These are phyloP conservation scores for Oryza glaberrima DNA, from an alignment of 176 grass and related monocot species.

Conservation along the genomic window DNA sequence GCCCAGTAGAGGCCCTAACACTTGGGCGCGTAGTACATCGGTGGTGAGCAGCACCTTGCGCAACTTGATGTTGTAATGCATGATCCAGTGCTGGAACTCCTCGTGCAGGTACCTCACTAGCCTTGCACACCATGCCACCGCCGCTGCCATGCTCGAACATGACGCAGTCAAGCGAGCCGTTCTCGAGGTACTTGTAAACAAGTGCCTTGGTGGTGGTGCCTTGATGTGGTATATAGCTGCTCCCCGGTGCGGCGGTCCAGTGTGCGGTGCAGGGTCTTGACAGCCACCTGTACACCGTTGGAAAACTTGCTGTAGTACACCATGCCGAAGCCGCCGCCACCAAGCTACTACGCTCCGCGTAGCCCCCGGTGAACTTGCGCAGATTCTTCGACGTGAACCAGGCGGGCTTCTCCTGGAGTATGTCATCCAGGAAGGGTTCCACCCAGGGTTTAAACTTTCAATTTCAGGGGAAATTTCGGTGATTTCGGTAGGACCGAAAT, in stretches of 20 bases:
- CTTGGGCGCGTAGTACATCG: slow-evolving; percentile 43
- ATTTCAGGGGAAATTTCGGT: too few species aligned
- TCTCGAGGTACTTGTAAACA: slow-evolving; percentile 75
- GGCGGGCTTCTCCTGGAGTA: slow-evolving; percentile 54
- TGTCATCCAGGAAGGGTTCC: too few species aligned
- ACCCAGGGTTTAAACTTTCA: too few species aligned
- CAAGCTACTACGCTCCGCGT: slow-evolving; percentile 14
- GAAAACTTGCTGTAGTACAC: slow-evolving; percentile 59
- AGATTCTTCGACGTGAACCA: slow-evolving; percentile 44
- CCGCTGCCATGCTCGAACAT: slow-evolving; percentile 39
- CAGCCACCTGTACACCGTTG: slow-evolving; percentile 49
- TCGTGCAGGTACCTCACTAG: slow-evolving; percentile 61
- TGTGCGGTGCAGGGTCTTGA: slow-evolving; percentile 45
- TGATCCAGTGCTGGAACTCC: slow-evolving; percentile 71
- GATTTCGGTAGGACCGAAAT: too few species aligned
- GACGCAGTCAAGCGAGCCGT: slow-evolving; percentile 52
- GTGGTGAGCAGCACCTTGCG: slow-evolving; percentile 49
- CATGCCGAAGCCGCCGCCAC: slow-evolving; percentile 63
- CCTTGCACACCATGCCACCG: slow-evolving; percentile 24
- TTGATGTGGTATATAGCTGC: slow-evolving; percentile 36
- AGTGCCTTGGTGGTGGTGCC: slow-evolving; percentile 44
- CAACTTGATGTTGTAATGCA: slow-evolving; percentile 80
- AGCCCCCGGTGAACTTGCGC: slow-evolving; percentile 40
- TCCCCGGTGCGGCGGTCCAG: slow-evolving; percentile 35
- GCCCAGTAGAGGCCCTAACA: too few species aligned